Evolutionary conservation across 129 eudicot genomes (phyloP).

Genomic region (Tanacetum coccineum): DNA sequence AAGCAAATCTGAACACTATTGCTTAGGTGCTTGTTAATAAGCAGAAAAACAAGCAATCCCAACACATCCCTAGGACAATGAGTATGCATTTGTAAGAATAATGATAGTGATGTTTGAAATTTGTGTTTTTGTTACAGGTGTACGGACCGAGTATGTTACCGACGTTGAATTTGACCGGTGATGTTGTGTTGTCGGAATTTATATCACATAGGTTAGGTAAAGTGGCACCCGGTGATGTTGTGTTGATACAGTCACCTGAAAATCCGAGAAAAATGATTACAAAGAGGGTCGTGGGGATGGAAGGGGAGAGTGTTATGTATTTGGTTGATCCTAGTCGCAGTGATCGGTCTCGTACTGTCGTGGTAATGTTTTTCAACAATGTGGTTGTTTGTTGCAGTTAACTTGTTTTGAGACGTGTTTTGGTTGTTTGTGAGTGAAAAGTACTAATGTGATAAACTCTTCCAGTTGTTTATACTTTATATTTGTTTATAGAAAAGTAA

Average conservation of each 20-base stretch:
- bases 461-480: too few relatives aligned
- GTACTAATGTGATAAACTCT: too few relatives aligned
- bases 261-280: constrained; percentile 71
- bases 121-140: constrained; percentile 37
- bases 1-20: too few relatives aligned
- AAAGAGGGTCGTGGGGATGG: constrained; percentile 72
- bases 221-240: constrained; percentile 71
- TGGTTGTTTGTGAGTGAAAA: too few relatives aligned
- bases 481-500: too few relatives aligned
- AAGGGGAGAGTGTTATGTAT: constrained; percentile 67
- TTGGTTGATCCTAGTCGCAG: constrained; percentile 46
- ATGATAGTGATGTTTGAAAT: background rate
- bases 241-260: constrained; percentile 62
- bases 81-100: background rate
- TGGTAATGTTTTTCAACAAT: constrained; percentile 34
- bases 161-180: constrained; percentile 81
- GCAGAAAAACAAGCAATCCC: too few relatives aligned
- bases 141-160: constrained; percentile 94
- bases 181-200: constrained; percentile 63
- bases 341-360: constrained; percentile 38
- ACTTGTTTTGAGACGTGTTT: too few relatives aligned
- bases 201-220: constrained; percentile 55
- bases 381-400: background rate
- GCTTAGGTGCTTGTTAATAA: too few relatives aligned
- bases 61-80: background rate